Percentiles rank a stretch among this genome's conserved stretches.
Conservation (phyloP, 305 asterid species). For the Rubia peregrina region DNA sequence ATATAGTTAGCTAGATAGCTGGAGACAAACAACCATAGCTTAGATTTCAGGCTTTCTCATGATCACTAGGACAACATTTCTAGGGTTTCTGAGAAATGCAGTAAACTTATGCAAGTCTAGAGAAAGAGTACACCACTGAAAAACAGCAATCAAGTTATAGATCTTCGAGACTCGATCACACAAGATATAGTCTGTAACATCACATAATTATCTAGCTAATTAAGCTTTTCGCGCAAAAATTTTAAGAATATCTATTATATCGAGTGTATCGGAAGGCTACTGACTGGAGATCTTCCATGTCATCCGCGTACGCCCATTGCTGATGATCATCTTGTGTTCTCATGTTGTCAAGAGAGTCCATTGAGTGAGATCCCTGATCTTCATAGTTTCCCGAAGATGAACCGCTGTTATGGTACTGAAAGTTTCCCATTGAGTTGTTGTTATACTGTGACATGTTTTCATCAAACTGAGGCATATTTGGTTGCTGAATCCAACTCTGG, state of each 20-base stretch:
- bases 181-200: not conserved
- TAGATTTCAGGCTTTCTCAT: slow-evolving; percentile 18
- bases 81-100: slow-evolving; percentile 51
- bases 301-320: slow-evolving; percentile 42
- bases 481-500: slow-evolving; percentile 52
- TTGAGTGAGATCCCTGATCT: slow-evolving; percentile 23
- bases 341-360: slow-evolving; percentile 52
- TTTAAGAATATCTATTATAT: slow-evolving; percentile 24
- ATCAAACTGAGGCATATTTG: slow-evolving; percentile 21
- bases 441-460: slow-evolving; percentile 18
- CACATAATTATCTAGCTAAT: not conserved
- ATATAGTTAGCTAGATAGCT: slow-evolving; percentile 20
- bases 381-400: slow-evolving; percentile 33
- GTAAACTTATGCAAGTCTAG: not conserved
- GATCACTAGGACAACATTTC: slow-evolving; percentile 33
- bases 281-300: slow-evolving; percentile 60
- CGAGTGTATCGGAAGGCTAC: slow-evolving; percentile 62
- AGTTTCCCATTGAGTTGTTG: slow-evolving; percentile 22
- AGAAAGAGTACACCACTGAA: not conserved
- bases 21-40: slow-evolving; percentile 32
- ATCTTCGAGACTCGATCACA: slow-evolving; percentile 9
- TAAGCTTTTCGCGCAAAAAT: not conserved
- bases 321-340: slow-evolving; percentile 20
- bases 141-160: slow-evolving; percentile 8
- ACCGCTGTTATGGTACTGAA: slow-evolving; percentile 22